Evolutionary conservation across 768 basidiomycete genomes (phyloP), one percentile per base, ranked within the genome.

Genomic region (Kwoniella botswanensis): DNA sequence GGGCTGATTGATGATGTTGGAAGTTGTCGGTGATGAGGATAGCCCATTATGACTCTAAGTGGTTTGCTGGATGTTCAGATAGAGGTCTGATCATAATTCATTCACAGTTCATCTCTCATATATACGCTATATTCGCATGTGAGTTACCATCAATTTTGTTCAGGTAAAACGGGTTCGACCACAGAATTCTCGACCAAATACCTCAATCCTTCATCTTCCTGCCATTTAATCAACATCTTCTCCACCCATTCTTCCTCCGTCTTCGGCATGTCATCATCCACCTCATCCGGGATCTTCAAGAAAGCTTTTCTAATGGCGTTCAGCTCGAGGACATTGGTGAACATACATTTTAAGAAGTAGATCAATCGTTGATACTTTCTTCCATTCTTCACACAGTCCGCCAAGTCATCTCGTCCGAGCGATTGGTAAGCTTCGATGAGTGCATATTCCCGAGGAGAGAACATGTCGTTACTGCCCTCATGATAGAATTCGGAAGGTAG

Each of bases 341-440:
- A n/a, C 43, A 29, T 22, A 60, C 22, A n/a, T 58, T 13, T 22
- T 46, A 56, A 29, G 11, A 41, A 41, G 17, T 59, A 17, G 12
- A 35, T 46, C 41, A 68, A 54, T 11, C 57, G 10, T 7, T 61
- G 60, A 43, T 50, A 70, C 46, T 70, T 70, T 57, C 65, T 65
- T 17, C 64, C 70, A 15, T 61, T 18, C 59, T 26, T 65, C 1
- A 71, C 70, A 24, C 43, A 65, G 6, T 59, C 18, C 15, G 70
- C 70, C 10, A 71, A 35, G 35, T 71, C 70, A 11, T 15, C 56
- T 59, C 64, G 63, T 1, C 43, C 64, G 3, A 59, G 64, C 6
- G 26, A 9, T 5, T 21, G 22, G 43, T 65, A 71, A 15, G 42
- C 61, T n/a, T 65, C 44, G 6, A 44, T 26, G 11, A 71, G 57